Evolutionary conservation across 179 eudicot genomes (phyloP).

Genomic region (Camellia oleifera): DNA sequence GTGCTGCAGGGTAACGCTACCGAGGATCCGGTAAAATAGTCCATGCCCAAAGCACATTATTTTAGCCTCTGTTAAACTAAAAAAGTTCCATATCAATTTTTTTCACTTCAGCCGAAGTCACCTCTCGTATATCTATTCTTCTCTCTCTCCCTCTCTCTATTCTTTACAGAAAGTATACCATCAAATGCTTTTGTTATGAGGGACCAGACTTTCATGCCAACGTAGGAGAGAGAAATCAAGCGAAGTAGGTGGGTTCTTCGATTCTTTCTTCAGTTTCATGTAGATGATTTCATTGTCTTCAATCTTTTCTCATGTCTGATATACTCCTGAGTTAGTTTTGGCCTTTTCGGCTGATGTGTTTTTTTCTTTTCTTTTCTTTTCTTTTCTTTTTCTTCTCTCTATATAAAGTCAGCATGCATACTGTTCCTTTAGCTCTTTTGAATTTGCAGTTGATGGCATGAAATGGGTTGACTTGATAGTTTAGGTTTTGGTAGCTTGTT

Average conservation of each 20-base stretch:
- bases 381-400: too few relatives aligned
- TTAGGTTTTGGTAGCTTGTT: background rate
- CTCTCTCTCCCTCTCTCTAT: too few relatives aligned
- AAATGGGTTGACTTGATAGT: background rate
- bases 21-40: too few relatives aligned
- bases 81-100: too few relatives aligned
- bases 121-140: too few relatives aligned
- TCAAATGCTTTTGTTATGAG: background rate
- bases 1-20: too few relatives aligned
- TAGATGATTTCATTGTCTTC: background rate
- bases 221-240: slow-evolving; percentile 6
- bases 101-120: too few relatives aligned
- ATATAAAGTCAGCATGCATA: too few relatives aligned
- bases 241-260: background rate
- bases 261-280: background rate
- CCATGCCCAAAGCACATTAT: too few relatives aligned
- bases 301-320: background rate
- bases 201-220: background rate
- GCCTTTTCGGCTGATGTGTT: background rate
- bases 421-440: background rate
- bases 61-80: too few relatives aligned
- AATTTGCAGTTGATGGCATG: background rate
- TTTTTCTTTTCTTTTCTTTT: too few relatives aligned
- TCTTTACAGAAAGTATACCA: background rate
- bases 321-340: background rate